phyloP scores from a whole-genome alignment of 2,329 filamentous ascomycete genomes.

The Penicillium glabrum region DNA sequence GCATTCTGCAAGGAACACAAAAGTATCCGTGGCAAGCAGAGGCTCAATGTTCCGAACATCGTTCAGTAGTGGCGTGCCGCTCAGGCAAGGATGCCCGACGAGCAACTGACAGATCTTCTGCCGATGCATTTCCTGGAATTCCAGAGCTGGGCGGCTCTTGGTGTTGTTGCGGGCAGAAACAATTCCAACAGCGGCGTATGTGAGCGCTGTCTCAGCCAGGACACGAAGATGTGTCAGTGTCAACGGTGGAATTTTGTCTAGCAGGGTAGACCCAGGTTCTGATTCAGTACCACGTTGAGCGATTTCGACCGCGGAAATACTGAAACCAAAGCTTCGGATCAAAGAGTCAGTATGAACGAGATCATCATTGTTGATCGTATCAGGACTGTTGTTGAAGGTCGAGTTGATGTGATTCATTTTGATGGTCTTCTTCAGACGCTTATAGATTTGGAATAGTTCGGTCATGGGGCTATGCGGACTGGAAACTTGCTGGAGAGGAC shows the following conservation, averaged over 20 bases:
- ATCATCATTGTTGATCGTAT: constrained; percentile 45
- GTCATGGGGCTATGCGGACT: constrained; percentile 35
- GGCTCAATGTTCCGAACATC: constrained; percentile 42
- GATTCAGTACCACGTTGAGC: constrained; percentile 82
- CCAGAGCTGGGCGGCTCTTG: constrained; percentile 56
- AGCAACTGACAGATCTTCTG: constrained; percentile 77
- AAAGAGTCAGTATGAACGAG: constrained; percentile 47
- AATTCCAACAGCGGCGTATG: constrained; percentile 76
- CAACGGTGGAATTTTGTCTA: constrained; percentile 83
- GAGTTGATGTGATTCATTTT: constrained; percentile 51
- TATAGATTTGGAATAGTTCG: constrained; percentile 57
- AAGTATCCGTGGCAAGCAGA: constrained; percentile 39
- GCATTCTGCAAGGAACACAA: constrained; percentile 72
- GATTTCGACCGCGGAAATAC: constrained; percentile 86
- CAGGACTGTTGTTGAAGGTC: constrained; percentile 45
- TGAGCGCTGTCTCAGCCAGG: constrained; percentile 81
- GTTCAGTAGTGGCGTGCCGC: constrained; percentile 33
- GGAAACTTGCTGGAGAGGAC: constrained; percentile 33
- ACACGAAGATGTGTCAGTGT: constrained; percentile 83
- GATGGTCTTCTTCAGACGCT: constrained; percentile 57
- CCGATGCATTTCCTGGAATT: constrained; percentile 67
- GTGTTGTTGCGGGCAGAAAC: constrained; percentile 62
- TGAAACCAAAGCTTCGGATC: constrained; percentile 66
- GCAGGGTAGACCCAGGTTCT: constrained; percentile 69
- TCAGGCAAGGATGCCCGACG: constrained; percentile 52